Evolutionary conservation across 176 grass and related monocot genomes (phyloP).

Genomic region (Guadua angustifolia): DNA sequence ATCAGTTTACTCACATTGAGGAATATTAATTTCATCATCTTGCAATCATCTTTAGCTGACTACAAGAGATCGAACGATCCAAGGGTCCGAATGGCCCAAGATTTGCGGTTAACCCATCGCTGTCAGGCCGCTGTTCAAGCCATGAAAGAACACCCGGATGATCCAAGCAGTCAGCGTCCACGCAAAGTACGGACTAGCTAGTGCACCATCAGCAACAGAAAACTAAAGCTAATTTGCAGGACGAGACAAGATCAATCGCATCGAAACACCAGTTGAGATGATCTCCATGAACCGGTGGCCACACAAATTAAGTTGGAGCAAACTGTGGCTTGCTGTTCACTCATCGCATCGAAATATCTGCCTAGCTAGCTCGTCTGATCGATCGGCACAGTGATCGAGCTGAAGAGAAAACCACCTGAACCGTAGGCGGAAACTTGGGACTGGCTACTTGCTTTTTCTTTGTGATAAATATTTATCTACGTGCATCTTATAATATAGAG

Average conservation of each 20-base stretch:
- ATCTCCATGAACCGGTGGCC: not conserved
- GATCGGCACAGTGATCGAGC: not conserved
- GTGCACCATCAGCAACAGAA: not conserved
- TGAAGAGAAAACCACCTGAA: conserved; percentile 2
- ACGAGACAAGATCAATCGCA: not conserved
- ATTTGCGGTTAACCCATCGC: conserved; percentile 26
- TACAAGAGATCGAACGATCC: not conserved
- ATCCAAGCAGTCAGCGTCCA: conserved; percentile 26
- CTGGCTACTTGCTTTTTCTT: not conserved
- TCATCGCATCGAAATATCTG: not conserved
- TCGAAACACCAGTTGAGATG: not conserved
- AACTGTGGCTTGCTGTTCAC: not conserved
- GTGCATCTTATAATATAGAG: too few relatives aligned
- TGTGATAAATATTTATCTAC: too few relatives aligned
- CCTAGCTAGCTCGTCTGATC: not conserved
- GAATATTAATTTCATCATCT: not conserved
- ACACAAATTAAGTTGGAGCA: not conserved
- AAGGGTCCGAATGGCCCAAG: not conserved
- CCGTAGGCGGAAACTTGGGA: not conserved
- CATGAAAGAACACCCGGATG: conserved; percentile 36
- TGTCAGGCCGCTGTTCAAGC: conserved; percentile 16
- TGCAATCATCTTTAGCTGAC: not conserved
- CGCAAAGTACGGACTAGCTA: not conserved
- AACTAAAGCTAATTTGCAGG: not conserved
- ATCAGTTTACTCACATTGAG: not conserved